These are phyloP conservation scores for Auricularia cornea DNA, from an alignment of 768 basidiomycete genomes.

Conservation along the genomic window DNA sequence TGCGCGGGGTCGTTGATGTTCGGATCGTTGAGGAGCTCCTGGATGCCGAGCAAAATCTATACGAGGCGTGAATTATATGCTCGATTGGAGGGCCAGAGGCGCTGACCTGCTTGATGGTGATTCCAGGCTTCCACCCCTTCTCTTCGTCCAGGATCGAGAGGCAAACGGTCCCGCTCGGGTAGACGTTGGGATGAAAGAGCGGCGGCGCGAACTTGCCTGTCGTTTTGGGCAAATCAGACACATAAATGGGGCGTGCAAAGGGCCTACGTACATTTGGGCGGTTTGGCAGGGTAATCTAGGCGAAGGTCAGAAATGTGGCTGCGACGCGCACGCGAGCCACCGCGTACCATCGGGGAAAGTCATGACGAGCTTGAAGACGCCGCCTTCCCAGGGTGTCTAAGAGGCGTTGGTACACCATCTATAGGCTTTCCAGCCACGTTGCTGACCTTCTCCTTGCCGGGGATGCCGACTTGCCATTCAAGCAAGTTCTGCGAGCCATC, in stretches of 20 bases:
- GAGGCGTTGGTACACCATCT: constrained; percentile 8
- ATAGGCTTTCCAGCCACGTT: constrained; percentile 4
- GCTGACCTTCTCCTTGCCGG: constrained; percentile 81
- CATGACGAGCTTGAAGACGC: constrained; percentile 91
- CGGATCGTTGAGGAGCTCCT: constrained; percentile 90
- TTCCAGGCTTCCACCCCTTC: constrained; percentile 97
- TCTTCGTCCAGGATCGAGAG: constrained; percentile 97
- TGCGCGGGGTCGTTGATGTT: constrained; percentile 98
- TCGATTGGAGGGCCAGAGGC: not conserved
- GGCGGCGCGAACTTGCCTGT: constrained; percentile 95
- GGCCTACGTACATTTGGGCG: constrained; percentile 68
- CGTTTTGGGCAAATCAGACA: constrained; percentile 4
- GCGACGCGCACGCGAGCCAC: not conserved
- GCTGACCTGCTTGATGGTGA: constrained; percentile 93
- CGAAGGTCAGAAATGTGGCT: constrained; percentile 8
- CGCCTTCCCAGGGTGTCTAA: constrained; percentile 95
- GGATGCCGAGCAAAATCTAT: constrained; percentile 91
- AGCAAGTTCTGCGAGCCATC: constrained; percentile 96
- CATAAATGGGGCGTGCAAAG: constrained; percentile 1
- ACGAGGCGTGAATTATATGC: not conserved
- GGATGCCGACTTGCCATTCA: constrained; percentile 99
- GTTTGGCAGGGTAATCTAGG: constrained; percentile 89
- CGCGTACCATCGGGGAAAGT: constrained; percentile 87
- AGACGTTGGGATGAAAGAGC: constrained; percentile 96
- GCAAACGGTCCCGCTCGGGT: constrained; percentile 97